phyloP scores from a whole-genome alignment of 1,139 yeast genomes.

The Trichomonascaceae sp. region DNA sequence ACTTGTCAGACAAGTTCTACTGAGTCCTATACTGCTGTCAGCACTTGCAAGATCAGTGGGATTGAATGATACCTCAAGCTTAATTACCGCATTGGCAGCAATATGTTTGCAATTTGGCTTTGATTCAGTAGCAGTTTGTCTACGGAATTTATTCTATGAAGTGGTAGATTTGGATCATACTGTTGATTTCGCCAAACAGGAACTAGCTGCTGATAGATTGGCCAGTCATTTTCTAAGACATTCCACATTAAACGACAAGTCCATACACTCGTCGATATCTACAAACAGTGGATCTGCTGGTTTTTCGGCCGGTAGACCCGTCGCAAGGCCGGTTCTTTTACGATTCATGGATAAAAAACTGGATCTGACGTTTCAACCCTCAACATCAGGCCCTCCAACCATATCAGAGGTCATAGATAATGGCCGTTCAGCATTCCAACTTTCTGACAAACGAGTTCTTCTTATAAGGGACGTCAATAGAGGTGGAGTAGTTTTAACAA shows the following conservation, averaged over 20 bases:
- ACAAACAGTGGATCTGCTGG: conserved; percentile 2
- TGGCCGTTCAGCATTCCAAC: conserved; percentile 60
- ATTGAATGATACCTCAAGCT: conserved; percentile 43
- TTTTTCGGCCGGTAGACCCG: conserved; percentile 10
- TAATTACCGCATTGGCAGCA: conserved; percentile 60
- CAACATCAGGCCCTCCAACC: conserved; percentile 61
- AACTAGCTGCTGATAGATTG: conserved; percentile 11
- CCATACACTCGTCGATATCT: not conserved
- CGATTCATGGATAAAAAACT: conserved; percentile 41
- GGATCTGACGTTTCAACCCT: conserved; percentile 56
- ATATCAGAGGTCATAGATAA: conserved; percentile 61
- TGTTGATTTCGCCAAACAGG: conserved; percentile 9
- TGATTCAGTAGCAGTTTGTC: conserved; percentile 53
- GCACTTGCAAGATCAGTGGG: conserved; percentile 29
- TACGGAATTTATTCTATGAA: conserved; percentile 63
- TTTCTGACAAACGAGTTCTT: conserved; percentile 37
- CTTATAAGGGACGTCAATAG: conserved; percentile 27
- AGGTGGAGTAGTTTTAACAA: conserved; percentile 19
- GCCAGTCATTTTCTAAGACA: conserved; percentile 13
- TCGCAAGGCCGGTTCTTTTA: conserved; percentile 39
- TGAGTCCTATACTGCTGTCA: conserved; percentile 14
- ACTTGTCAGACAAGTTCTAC: conserved; percentile 14
- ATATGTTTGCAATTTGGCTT: conserved; percentile 77
- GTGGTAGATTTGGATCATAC: conserved; percentile 46
- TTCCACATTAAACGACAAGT: not conserved